Base-by-base conservation (phyloP, 176 grass and related monocot species). In the Triticum dicoccoides region DNA sequence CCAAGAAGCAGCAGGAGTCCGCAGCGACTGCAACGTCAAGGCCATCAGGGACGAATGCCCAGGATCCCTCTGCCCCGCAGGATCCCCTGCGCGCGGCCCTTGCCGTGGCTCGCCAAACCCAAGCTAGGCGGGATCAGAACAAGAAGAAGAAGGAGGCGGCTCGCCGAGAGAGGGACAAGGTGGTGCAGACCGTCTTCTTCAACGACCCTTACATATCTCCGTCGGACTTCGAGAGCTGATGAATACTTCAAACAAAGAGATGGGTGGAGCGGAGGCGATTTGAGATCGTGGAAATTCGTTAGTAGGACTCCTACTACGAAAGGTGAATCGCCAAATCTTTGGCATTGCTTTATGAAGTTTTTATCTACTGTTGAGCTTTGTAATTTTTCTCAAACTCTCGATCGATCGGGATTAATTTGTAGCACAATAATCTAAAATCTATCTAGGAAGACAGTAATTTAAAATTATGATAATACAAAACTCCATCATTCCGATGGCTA, bases 161-260 rank as follows among this genome's bases (percentile, higher is more conserved):
- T 11, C 37, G 83, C 13, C 51, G 63, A 52, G 78, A 81, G 83
- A 21, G 86, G 14, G 71, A 69, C 29, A 69, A 62, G 83, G 52
- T 86, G 38, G 78, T 71, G 34, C 76, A n/a, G 71, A 86, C 83
- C 13, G 69, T 89, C 10, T 66, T 61, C 64, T 90, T 90, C 79
- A 69, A 86, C 63, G 78, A 90, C 39, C 78, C 83, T 3, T 82
- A 63, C 79, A 82, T 86, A 11, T 21, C 7, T 66, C 61, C 47
- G 13, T 66, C 17, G 2, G 76, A 62, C 18, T 54, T 54, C 51
- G 4, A 54, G 44, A 35, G 35, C 70, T 44, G 76, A 85, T 61
- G 73, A 65, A 54, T 54, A 54, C 5, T 18, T 49, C 45, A 49
- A 49, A 49, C 45, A 14, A 54, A 54, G 51, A 54, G 51, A 18